These are phyloP conservation scores for Tricholoma hemisulphureum DNA, from an alignment of 768 basidiomycete species.

Conservation along the genomic window DNA sequence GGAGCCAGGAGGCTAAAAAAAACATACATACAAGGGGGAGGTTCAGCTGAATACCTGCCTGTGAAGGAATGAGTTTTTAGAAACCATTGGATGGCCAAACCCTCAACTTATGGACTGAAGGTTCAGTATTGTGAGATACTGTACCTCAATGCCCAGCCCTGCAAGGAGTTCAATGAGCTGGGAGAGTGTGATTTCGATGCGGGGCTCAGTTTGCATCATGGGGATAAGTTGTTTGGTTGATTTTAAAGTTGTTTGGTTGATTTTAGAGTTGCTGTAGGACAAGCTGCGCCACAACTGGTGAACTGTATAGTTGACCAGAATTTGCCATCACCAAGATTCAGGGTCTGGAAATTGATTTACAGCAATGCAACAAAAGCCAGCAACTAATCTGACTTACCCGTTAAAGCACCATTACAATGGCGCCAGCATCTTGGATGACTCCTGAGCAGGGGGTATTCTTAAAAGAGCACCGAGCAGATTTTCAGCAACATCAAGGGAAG, in stretches of 20 bases:
- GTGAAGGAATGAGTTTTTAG: no score
- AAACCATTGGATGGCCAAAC: no score
- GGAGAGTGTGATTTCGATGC: background rate
- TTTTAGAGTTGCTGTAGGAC: background rate
- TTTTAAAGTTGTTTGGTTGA: background rate
- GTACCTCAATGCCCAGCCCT: background rate
- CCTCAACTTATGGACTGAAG: no score
- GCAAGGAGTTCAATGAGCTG: background rate
- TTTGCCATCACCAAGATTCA: background rate
- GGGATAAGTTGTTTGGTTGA: background rate
- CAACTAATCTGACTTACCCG: background rate
- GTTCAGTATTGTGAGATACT: no score
- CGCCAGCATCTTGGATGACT: constrained; percentile 7
- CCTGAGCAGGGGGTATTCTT: constrained; percentile 7
- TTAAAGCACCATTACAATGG: background rate
- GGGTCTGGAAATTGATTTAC: background rate
- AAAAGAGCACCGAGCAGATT: background rate
- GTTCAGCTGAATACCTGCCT: no score
- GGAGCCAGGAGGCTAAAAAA: no score
- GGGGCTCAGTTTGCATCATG: background rate
- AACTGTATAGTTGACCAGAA: background rate
- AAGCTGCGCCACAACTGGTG: background rate
- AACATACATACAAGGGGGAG: no score
- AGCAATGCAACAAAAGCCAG: background rate
- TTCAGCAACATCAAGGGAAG: background rate